These are phyloP conservation scores for Botrytis sinoallii DNA, from an alignment of 2,329 filamentous ascomycete species.

Conservation along the genomic window DNA sequence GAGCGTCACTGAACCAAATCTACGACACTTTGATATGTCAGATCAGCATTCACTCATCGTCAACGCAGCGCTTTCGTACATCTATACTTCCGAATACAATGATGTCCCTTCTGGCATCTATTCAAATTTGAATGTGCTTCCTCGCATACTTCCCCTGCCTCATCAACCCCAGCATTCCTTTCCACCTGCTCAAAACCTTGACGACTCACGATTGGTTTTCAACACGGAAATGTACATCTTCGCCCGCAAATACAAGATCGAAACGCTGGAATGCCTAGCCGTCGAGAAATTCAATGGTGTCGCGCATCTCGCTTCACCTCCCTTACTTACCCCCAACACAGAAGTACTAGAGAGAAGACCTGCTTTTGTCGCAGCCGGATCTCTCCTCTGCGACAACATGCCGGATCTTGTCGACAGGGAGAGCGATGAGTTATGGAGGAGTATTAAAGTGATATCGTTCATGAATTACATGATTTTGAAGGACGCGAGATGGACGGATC, in stretches of 20 bases:
- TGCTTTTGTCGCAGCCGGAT: not conserved
- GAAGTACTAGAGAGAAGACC: not conserved
- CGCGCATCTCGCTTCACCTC: not conserved
- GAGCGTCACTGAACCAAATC: not conserved
- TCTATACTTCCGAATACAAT: not conserved
- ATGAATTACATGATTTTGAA: not conserved
- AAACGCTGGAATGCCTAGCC: not conserved
- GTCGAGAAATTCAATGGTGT: not conserved
- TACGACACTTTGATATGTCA: not conserved
- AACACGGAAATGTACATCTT: not conserved
- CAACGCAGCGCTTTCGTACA: not conserved
- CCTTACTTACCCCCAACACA: not conserved
- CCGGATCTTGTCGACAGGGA: not conserved
- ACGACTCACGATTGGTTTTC: not conserved
- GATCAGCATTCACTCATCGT: not conserved
- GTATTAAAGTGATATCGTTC: not conserved
- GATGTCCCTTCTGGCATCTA: not conserved
- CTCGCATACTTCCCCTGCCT: too few relatives aligned
- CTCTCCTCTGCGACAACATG: not conserved
- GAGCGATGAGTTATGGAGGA: not conserved
- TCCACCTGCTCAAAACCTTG: not conserved
- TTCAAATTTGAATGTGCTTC: not conserved
- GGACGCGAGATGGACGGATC: not conserved
- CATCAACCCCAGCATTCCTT: not conserved
- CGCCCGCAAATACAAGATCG: not conserved